A percentile compares a stretch with the other conserved stretches of the same genome.
These are phyloP conservation scores for Thermothielavioides terrestris DNA, from an alignment of 495 filamentous ascomycete species.

Conservation along the genomic window DNA sequence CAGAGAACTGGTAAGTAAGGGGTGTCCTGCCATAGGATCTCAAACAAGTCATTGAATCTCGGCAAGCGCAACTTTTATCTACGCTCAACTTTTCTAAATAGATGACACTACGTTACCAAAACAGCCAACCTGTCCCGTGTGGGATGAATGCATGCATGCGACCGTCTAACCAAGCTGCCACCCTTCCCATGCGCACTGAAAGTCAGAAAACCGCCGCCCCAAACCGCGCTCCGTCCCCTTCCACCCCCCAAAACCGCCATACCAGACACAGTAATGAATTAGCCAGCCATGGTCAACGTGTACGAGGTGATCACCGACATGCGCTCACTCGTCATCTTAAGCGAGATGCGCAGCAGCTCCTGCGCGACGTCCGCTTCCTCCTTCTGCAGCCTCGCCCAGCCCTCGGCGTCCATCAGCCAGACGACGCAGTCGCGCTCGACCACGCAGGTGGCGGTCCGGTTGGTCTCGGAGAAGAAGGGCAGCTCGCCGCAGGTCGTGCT, in stretches of 20 bases:
- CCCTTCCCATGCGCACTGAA: slow-evolving; percentile 1
- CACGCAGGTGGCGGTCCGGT: slow-evolving; percentile 74
- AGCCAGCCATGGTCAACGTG: slow-evolving; percentile 33
- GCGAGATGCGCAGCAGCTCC: slow-evolving; percentile 71
- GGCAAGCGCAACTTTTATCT: no score
- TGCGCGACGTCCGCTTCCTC: slow-evolving; percentile 64
- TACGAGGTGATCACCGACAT: slow-evolving; percentile 77
- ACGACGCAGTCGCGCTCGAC: slow-evolving; percentile 73
- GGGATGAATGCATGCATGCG: not conserved
- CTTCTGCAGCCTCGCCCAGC: slow-evolving; percentile 63
- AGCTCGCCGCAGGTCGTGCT: slow-evolving; percentile 93
- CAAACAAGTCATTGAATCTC: no score
- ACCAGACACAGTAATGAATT: not conserved
- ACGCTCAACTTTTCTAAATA: no score
- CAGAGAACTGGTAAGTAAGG: no score
- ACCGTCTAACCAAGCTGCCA: no score
- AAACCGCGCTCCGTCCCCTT: not conserved
- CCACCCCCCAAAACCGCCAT: not conserved
- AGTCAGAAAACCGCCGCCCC: not conserved
- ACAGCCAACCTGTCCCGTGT: not conserved
- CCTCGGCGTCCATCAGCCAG: slow-evolving; percentile 64
- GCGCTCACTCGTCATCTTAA: slow-evolving; percentile 83
- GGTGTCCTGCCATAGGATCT: no score
- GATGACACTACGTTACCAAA: no score
- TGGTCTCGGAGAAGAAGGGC: slow-evolving; percentile 88